Base-by-base conservation (phyloP, 768 basidiomycete species). In the Botryobasidium botryosum region DNA sequence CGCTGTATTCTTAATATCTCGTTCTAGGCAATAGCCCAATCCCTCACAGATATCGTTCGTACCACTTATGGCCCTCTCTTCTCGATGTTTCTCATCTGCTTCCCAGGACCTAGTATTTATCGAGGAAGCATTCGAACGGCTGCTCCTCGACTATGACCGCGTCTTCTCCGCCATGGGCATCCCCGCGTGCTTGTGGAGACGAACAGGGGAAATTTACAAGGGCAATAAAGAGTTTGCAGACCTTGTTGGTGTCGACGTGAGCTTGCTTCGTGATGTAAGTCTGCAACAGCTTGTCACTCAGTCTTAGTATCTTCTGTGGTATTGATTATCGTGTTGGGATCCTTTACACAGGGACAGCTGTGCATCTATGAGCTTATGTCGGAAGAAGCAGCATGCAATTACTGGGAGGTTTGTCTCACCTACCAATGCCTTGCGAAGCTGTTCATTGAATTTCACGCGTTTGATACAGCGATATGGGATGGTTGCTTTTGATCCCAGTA, bases 361-460 rank as follows among this genome's bases (percentile, higher is more conserved):
- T 92, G 90, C 56, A 94, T 99, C 46, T 97, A 94, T 62, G 92
- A 97, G 60, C 72, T 97, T 39, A 94, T 99, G 91, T 82, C 90
- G 1, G 92, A 99, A 60, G 90, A 92, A 57, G 81, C 79, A 1
- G 88, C 90, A 2, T 90, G 94, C 33, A 88, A 91, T 58, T 96
- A 94, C 56, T 96, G 88, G 87, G 91, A 97, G 76, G 87, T 81
- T 28, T 33, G 70, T 53, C 21, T 29, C 18, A 33, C 20, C 55
- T 47, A 28, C 21, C n/a, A n/a, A 17, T 23, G 8, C 33, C 7
- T 17, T 24, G 48, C 21, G 26, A 33, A 10, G 10, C 7, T 24
- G 20, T 27, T 15, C 18, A 4, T 47, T 26, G 29, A 25, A 10
- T 10, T 10, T 33, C 12, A 8, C 18, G 13, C 12, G 13, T 10